Base-by-base conservation (phyloP, 78 protist species). In the Chrysochromulina parva region DNA sequence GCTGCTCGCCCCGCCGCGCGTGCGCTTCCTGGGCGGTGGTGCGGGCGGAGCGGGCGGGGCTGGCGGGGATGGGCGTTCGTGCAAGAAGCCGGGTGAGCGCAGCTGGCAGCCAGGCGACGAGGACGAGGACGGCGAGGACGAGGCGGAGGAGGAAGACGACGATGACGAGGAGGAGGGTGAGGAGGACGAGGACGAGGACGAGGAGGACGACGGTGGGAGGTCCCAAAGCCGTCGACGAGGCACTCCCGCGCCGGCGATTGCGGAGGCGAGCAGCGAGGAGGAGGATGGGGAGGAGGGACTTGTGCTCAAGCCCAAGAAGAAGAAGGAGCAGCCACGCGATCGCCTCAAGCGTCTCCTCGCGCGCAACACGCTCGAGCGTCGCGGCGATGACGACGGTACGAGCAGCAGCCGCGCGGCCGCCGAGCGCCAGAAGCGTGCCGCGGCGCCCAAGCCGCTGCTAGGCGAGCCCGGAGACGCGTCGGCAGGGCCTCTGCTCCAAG, bases 1-100 rank as follows among this genome's bases (percentile, higher is more conserved):
- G 69, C 90, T 94, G 55, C 28, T 78, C 14, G 50, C 86, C 24
- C 47, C 69, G 52, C 94, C 94, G 53, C 82, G 81, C 20, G n/a
- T 92, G 14, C 59, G 74, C 48, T 62, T 85, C 86, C 81, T 67
- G 28, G 9, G 28, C 52, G 52, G 69, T 38, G 66, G 69, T 13
- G 85, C 47, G 0, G 19, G 59, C 28, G 13, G 24, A 78, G 28
- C 38, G 26, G 16, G 59, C 1, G 5, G 85, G 19, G 24, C 6
- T 22, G 60, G 48, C 1, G 2, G 0, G n/a, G 60, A 13, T 6
- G 17, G 10, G 53, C 60, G 60, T 38, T 38, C 38, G 38, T 38
- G 38, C 38, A 38, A 38, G 38, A 38, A 38, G 38, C 38, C 19
- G 60, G 85, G 59, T 1, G 60, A 16, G 38, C 60, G 13, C 38